Evolutionary conservation across 108 stramenopile species (phyloP).

Genomic region (Aurantiochytrium sp.): DNA sequence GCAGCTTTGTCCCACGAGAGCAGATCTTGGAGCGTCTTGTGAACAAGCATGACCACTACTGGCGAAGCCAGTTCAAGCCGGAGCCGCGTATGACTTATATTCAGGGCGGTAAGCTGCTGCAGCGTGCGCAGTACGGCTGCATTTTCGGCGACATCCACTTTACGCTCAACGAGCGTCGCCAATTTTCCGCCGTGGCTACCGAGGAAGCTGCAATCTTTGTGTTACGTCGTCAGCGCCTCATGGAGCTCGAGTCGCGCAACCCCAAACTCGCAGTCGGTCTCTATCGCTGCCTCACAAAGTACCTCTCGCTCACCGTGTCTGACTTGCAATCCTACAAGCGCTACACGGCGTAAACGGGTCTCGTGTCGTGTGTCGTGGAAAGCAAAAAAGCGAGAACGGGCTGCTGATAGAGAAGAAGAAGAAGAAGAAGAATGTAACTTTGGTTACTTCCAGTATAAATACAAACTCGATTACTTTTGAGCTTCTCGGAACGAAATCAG

Average conservation of each 20-base stretch:
- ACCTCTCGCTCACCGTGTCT: not conserved
- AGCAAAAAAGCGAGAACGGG: no score
- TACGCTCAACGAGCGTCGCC: not conserved
- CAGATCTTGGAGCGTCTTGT: not conserved
- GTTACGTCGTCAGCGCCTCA: not conserved
- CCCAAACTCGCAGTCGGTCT: not conserved
- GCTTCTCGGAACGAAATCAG: no score
- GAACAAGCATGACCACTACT: not conserved
- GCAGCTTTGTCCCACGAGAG: not conserved
- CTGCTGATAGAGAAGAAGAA: no score
- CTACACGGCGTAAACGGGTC: not conserved
- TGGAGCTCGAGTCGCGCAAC: not conserved
- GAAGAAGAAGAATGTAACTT: no score
- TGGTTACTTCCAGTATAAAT: not conserved
- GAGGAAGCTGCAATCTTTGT: not conserved
- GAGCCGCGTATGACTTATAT: not conserved
- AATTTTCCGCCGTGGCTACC: not conserved
- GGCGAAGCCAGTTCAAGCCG: not conserved
- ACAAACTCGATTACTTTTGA: no score
- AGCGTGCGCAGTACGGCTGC: conserved; percentile 1
- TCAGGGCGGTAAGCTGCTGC: not conserved
- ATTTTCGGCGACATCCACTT: conserved; percentile 10
- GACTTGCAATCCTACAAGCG: not conserved
- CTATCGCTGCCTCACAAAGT: not conserved
- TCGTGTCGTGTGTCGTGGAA: no score